Conservation (phyloP, 2,329 filamentous ascomycete genomes). For the Pseudopyricularia cyperi region DNA sequence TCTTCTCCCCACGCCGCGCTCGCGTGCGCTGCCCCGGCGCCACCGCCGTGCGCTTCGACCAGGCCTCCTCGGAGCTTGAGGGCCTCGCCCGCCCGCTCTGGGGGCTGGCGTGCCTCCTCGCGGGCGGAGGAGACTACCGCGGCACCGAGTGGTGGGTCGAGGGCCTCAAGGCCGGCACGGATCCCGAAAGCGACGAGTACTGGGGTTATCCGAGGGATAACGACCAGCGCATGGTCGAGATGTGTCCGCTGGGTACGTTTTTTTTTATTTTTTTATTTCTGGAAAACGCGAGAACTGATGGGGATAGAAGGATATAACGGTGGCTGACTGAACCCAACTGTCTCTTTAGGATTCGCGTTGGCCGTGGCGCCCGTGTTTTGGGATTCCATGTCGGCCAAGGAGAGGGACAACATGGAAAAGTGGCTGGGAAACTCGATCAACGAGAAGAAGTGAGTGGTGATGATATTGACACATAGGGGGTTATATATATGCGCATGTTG, state of each 20-base stretch:
- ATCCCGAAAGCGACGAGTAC: conserved; percentile 57
- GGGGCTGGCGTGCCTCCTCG: conserved; percentile 59
- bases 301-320: not conserved
- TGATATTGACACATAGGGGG: not conserved
- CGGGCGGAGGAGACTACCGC: conserved; percentile 51
- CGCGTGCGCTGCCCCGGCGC: conserved; percentile 54
- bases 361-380: conserved; percentile 56
- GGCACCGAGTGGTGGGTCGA: conserved; percentile 55
- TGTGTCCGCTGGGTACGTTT: conserved; percentile 53
- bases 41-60: conserved; percentile 66
- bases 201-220: conserved; percentile 67
- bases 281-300: not conserved
- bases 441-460: conserved; percentile 47
- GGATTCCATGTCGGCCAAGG: conserved; percentile 47
- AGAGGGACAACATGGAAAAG: conserved; percentile 52
- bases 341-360: conserved; percentile 45
- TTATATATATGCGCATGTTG: not conserved
- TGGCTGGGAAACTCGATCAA: conserved; percentile 69
- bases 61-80: conserved; percentile 65
- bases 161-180: conserved; percentile 57
- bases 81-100: conserved; percentile 64
- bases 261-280: not conserved
- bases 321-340: not conserved
- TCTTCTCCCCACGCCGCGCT: conserved; percentile 55
- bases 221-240: conserved; percentile 76